These are phyloP conservation scores for Globisporangium recalcitrans DNA, from an alignment of 352 stramenopile genomes.

Conservation along the genomic window DNA sequence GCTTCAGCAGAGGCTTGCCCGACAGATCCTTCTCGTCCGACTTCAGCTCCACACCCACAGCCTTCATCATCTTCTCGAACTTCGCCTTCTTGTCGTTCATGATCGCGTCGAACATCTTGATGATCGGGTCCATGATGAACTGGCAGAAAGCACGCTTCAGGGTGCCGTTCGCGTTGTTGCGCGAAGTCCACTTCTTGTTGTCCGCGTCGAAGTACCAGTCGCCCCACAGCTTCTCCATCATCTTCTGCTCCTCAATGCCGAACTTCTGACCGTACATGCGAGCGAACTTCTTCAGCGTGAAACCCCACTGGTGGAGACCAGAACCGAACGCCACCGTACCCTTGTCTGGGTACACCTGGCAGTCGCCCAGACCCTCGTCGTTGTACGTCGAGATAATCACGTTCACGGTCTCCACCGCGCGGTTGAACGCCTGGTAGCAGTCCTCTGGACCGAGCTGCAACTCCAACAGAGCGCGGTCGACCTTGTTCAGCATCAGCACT, in stretches of 20 bases:
- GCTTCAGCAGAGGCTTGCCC: conserved; percentile 98
- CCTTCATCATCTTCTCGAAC: conserved; percentile 97
- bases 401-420: conserved; percentile 99
- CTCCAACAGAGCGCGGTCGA: conserved; percentile 98
- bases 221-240: conserved; percentile 99
- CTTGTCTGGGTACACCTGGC: conserved; percentile 97
- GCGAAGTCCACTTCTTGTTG: conserved; percentile 95
- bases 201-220: conserved; percentile 96
- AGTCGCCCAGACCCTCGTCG: conserved; percentile 94
- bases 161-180: conserved; percentile 90
- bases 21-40: conserved; percentile 94
- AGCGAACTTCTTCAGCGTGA: conserved; percentile 99
- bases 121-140: conserved; percentile 99
- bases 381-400: conserved; percentile 99
- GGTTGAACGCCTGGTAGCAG: conserved; percentile 98
- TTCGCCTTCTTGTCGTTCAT: conserved; percentile 99
- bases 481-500: conserved; percentile 99
- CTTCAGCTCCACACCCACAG: conserved; percentile 97
- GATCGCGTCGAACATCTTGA: conserved; percentile 99
- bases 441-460: conserved; percentile 98
- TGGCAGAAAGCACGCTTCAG: conserved; percentile 99
- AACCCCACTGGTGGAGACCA: conserved; percentile 99
- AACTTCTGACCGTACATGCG: conserved; percentile 99
- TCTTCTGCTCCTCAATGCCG: conserved; percentile 97
- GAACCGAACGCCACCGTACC: conserved; percentile 99